Conservation (phyloP, 2,329 filamentous ascomycete genomes). For the Thyridium curvatum region DNA sequence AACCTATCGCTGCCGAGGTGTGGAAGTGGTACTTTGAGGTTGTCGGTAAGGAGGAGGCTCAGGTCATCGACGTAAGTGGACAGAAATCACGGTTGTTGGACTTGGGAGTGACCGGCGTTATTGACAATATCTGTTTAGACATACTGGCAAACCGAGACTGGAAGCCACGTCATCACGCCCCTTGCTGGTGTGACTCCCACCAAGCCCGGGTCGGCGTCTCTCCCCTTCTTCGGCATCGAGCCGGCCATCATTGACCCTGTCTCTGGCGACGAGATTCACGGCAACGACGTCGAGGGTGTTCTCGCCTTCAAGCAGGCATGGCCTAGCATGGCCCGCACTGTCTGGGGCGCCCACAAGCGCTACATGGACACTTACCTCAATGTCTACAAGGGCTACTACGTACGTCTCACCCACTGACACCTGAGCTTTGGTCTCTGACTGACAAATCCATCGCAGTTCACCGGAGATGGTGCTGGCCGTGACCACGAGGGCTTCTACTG, state of each 20-base stretch:
- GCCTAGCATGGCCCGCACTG: conserved; percentile 97
- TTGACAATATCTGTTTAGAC: conserved; percentile 50
- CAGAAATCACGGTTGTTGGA: too few relatives aligned
- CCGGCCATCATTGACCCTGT: conserved; percentile 96
- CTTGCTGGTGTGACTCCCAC: conserved; percentile 90
- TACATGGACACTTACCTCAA: conserved; percentile 99
- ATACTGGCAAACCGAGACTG: conserved; percentile 99
- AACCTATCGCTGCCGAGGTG: conserved; percentile 94
- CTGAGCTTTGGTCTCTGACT: background rate
- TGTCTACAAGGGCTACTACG: conserved; percentile 97
- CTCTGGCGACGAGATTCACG: conserved; percentile 84
- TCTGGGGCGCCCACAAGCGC: conserved; percentile 95
- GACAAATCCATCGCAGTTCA: conserved; percentile 52
- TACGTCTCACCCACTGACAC: conserved; percentile 40
- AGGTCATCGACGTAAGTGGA: conserved; percentile 81
- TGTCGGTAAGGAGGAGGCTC: conserved; percentile 87
- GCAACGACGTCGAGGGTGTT: conserved; percentile 96
- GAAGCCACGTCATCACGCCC: conserved; percentile 91
- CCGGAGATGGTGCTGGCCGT: conserved; percentile 87
- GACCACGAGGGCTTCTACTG: conserved; percentile 99
- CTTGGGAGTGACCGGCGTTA: too few relatives aligned
- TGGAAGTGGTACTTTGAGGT: conserved; percentile 99
- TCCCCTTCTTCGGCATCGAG: conserved; percentile 98
- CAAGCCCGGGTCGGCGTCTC: conserved; percentile 90
- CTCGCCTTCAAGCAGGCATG: conserved; percentile 95